Evolutionary conservation across 148 eudicot genomes (phyloP).

Genomic region (Pharnaceum exiguum): DNA sequence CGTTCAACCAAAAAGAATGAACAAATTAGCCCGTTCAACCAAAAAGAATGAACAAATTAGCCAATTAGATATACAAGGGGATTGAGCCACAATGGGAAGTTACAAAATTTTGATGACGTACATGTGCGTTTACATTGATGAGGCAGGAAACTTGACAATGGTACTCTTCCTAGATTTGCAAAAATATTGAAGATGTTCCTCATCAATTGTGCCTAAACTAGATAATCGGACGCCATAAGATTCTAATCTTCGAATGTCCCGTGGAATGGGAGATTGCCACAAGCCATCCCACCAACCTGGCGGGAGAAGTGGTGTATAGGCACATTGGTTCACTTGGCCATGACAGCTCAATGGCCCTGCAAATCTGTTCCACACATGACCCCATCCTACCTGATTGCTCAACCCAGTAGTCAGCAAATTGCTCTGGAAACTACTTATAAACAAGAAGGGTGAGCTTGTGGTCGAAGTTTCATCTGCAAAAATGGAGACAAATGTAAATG

Average conservation of each 20-base stretch:
- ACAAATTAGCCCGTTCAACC: too few relatives aligned
- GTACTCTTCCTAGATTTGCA: conserved; percentile 48
- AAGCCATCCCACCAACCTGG: conserved; percentile 97
- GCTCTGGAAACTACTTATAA: conserved; percentile 82
- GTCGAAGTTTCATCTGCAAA: conserved; percentile 45
- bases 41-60: too few relatives aligned
- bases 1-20: too few relatives aligned
- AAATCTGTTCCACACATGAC: conserved; percentile 90
- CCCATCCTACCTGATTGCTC: conserved; percentile 84
- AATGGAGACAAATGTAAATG: not conserved
- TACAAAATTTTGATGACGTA: too few relatives aligned
- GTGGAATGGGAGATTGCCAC: conserved; percentile 83
- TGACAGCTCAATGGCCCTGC: conserved; percentile 83
- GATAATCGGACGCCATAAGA: conserved; percentile 57
- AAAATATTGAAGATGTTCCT: conserved; percentile 37
- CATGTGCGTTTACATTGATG: conserved; percentile 34
- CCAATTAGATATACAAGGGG: too few relatives aligned
- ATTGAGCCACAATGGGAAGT: too few relatives aligned
- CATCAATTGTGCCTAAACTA: conserved; percentile 68
- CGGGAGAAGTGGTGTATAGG: conserved; percentile 80
- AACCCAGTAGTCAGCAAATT: conserved; percentile 57
- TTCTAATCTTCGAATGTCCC: conserved; percentile 65
- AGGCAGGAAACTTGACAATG: conserved; percentile 21
- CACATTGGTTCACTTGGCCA: conserved; percentile 68
- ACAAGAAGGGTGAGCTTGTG: conserved; percentile 37